Conservation (phyloP, 1,284 basidiomycete species). For the Moesziomyces sp. region DNA sequence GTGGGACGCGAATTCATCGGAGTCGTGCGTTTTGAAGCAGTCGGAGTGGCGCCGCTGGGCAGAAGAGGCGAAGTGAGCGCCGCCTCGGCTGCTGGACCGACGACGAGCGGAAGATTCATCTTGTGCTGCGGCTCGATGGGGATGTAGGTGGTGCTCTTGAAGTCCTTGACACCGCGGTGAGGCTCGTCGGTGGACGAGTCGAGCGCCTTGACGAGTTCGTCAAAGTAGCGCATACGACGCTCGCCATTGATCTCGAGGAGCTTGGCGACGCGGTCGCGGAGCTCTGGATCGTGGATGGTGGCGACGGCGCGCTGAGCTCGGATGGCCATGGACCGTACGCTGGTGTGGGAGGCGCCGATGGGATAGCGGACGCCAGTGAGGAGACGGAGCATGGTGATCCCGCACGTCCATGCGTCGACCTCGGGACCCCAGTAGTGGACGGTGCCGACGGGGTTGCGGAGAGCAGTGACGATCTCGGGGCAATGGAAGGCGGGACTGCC, state of each 20-base stretch:
- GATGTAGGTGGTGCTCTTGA: slow-evolving; percentile 71
- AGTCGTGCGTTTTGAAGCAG: slow-evolving; percentile 33
- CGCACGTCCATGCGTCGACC: slow-evolving; percentile 74
- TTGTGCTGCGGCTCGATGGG: slow-evolving; percentile 70
- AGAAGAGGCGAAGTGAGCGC: slow-evolving; percentile 34
- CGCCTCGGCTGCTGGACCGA: slow-evolving; percentile 47
- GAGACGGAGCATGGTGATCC: slow-evolving; percentile 71
- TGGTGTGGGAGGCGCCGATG: slow-evolving; percentile 71
- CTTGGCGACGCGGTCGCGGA: slow-evolving; percentile 69
- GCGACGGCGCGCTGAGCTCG: slow-evolving; percentile 70
- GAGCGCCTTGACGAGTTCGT: slow-evolving; percentile 48
- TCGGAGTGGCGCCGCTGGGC: slow-evolving; percentile 38
- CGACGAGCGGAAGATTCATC: slow-evolving; percentile 68
- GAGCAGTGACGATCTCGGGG: slow-evolving; percentile 72
- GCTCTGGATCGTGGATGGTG: slow-evolving; percentile 67
- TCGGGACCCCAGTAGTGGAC: slow-evolving; percentile 71
- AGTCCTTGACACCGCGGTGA: slow-evolving; percentile 60
- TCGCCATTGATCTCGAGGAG: slow-evolving; percentile 71
- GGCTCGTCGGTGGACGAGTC: slow-evolving; percentile 39
- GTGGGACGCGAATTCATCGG: slow-evolving; percentile 34
- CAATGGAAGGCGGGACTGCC: slow-evolving; percentile 72
- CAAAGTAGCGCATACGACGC: slow-evolving; percentile 70
- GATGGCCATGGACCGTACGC: slow-evolving; percentile 70
- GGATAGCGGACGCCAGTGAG: slow-evolving; percentile 72
- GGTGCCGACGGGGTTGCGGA: slow-evolving; percentile 70